Percentiles rank a stretch among this genome's conserved stretches.
Evolutionary conservation across 163 green algal genomes (phyloP).

Genomic region (Chlamydomonas reinhardtii): DNA sequence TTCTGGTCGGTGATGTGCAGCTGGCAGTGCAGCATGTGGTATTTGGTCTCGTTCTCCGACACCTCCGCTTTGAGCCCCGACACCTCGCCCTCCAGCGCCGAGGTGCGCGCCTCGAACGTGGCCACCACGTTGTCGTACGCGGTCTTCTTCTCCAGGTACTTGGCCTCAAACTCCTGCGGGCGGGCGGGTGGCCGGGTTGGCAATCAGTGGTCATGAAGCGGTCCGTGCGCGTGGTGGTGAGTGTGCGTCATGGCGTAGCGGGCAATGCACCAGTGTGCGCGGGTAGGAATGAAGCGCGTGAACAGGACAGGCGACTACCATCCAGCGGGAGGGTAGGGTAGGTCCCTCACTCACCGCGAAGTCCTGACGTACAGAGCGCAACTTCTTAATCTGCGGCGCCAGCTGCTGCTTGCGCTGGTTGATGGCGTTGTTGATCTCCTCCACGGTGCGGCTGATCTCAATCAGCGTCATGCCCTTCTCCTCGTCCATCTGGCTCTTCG

Average conservation of each 20-base stretch:
- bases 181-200: too few relatives aligned
- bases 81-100: slow-evolving; percentile 57
- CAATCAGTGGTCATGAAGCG: too few relatives aligned
- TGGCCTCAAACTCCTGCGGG: slow-evolving; percentile 62
- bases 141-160: slow-evolving; percentile 64
- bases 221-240: too few relatives aligned
- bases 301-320: too few relatives aligned
- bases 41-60: slow-evolving; percentile 62
- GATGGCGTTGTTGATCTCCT: slow-evolving; percentile 72
- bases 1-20: slow-evolving; percentile 57
- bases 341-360: slow-evolving; percentile 65
- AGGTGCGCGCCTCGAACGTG: slow-evolving; percentile 54
- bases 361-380: slow-evolving; percentile 63
- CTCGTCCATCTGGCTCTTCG: slow-evolving; percentile 72
- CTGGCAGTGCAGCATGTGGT: slow-evolving; percentile 68
- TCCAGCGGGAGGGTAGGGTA: too few relatives aligned
- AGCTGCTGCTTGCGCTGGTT: slow-evolving; percentile 74
- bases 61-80: slow-evolving; percentile 52
- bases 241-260: too few relatives aligned
- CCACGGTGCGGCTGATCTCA: slow-evolving; percentile 69
- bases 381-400: slow-evolving; percentile 75
- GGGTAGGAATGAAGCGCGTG: too few relatives aligned
- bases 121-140: slow-evolving; percentile 63
- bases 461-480: slow-evolving; percentile 71
- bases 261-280: too few relatives aligned